Evolutionary conservation across 2,329 filamentous ascomycete species (phyloP), one percentile per base, ranked within the genome.

Genomic region (Sarocladiaceae sp.): DNA sequence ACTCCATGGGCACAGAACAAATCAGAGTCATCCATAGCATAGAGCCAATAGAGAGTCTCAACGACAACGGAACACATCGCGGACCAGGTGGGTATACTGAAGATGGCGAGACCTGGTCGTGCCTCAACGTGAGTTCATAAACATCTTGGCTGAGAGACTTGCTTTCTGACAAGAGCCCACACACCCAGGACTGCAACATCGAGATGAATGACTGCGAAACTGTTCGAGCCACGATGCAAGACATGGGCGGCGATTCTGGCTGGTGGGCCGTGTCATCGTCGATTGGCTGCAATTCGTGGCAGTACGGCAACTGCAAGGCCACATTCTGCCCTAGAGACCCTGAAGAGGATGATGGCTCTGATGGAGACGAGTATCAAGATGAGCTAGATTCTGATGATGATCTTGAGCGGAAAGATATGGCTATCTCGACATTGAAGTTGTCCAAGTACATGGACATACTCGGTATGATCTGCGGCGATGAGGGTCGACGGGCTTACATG

Each of bases 221-320:
- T 13, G 22, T 48, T 11, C 25, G 23, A 15, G 10, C 4, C 11
- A 48, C 44, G 6, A 20, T 48, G 7, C 22, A 4, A 7, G n/a
- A 48, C 26, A 31, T 31, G 22, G 44, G 44, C 26, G 44, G 17
- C 18, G 5, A 17, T 20, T 25, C 20, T 20, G 44, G 44, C n/a
- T 33, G 25, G 25, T 48, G 44, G 44, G 18, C n/a, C 12, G 33
- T 48, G 17, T 18, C 44, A 4, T 4, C 5, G n/a, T 7, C 26
- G 7, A 22, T 22, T n/a, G 44, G 44, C 26, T 48, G 44, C 44
- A 48, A 48, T 17, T 48, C 44, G 23, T 48, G 44, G 44, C 44
- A 31, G 44, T 18, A 48, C n/a, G 26, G 22, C 44, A 48, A 33
- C 44, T 48, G 44, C 44, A 48, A 48, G 17, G 44, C 44, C 15